Base-by-base conservation (phyloP, 179 eudicot species). In the Drosera spatulata region DNA sequence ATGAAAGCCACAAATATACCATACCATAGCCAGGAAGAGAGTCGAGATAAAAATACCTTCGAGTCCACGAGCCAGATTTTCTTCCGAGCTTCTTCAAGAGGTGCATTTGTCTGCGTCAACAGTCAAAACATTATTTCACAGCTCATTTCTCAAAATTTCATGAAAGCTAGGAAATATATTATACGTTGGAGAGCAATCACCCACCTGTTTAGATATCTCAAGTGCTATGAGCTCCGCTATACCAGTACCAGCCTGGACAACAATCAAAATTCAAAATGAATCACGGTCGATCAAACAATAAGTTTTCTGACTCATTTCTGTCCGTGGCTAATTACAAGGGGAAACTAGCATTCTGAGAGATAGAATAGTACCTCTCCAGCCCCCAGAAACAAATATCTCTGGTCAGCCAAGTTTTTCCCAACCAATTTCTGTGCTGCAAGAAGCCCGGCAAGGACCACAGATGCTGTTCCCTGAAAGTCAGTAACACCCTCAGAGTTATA, bases 61-160 rank as follows among this genome's bases (percentile, higher is more conserved):
- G 97, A 91, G 83, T 91, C 97, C 13, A 91, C 97, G 62, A 91
- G 94, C 82, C 82, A 87, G 58, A 88, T 82, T 69, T 77, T 91
- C 74, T 83, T 85, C 61, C 96, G 77, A 67, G 73, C 71, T 78
- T 87, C 88, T 69, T 87, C 95, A 37, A 91, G 59, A 7, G 97
- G 95, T 54, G 61, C 63, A 6, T 70, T 72, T 14, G 88, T 85
- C 97, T 91, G 76, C 41, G 38, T 7, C 14, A 6, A 39, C 41
- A 38, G 47, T 5, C 43, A 49, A 50, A 41, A 13, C 60, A 58
- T 12, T 39, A n/a, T 44, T 41, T 72, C 1, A 22, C 33, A 22
- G 33, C 33, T 0, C 33, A 22, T 22, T 22, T 22, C 33, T 22
- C 33, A 22, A 22, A 22, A 22, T 22, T 22, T 22, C 33, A 22